phyloP scores from a whole-genome alignment of 1,284 basidiomycete genomes.

The Abortiporus biennis region DNA sequence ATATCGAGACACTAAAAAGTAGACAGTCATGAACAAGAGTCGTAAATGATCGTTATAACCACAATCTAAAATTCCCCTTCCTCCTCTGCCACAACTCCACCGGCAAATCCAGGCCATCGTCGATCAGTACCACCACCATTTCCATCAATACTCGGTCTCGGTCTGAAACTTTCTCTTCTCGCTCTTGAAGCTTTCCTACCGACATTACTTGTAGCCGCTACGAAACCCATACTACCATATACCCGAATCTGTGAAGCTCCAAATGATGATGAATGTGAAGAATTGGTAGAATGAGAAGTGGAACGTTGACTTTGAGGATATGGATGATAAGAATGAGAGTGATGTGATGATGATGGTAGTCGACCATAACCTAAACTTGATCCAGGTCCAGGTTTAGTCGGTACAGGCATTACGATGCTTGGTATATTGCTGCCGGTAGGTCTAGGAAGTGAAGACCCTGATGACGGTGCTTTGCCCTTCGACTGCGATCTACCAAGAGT shows the following conservation, averaged over 20 bases:
- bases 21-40: no score
- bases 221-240: constrained; percentile 14
- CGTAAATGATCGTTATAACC: no score
- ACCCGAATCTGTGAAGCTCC: constrained; percentile 9
- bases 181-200: constrained; percentile 43
- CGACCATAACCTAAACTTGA: constrained; percentile 46
- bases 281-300: constrained; percentile 10
- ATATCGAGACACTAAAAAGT: no score
- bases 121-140: constrained; percentile 14
- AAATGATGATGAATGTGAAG: constrained; percentile 10
- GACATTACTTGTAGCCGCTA: constrained; percentile 15
- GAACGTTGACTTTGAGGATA: constrained; percentile 16
- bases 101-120: constrained; percentile 25
- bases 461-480: constrained; percentile 32
- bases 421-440: constrained; percentile 29
- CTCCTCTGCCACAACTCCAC: constrained; percentile 26
- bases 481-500: constrained; percentile 9
- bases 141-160: constrained; percentile 60
- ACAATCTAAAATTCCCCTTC: constrained; percentile 32
- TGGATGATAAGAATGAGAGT: constrained; percentile 15
- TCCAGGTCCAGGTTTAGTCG: constrained; percentile 36
- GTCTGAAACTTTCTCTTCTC: constrained; percentile 70
- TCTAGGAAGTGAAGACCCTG: constrained; percentile 25
- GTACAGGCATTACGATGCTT: constrained; percentile 37
- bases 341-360: constrained; percentile 20